Base-by-base conservation (phyloP, 2,329 filamentous ascomycete species). In the Drechslerella coelobrocha region DNA sequence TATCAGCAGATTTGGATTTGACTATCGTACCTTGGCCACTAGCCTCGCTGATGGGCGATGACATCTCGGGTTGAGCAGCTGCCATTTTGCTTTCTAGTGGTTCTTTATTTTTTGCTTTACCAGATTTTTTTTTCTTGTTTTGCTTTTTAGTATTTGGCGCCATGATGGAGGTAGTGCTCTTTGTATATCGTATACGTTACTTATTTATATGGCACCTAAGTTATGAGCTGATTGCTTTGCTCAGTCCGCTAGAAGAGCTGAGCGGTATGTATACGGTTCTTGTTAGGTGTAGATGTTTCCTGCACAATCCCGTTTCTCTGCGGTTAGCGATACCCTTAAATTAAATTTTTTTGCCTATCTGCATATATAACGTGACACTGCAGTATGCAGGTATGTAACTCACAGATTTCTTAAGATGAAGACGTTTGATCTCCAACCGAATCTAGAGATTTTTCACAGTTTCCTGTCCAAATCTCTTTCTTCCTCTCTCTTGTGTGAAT, bases 391-490 rank as follows among this genome's bases (percentile, higher is more conserved):
- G 31, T 56, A 24, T 21, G 34, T 37, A 37, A 41, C 23, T 39
- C 9, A 54, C 9, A 39, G 29, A 57, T 43, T 50, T 29, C 6
- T 26, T 17, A 41, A n/a, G 31, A 27, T 47, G 26, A 53, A 24
- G 34, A 48, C 14, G 34, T 47, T 24, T 21, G 27, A 37, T 41
- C n/a, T 17, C 17, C 12, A 39, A 10, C 34, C 34, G 34, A 39
- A 39, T 27, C 5, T 29, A 47, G 51, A 54, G 29, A 34, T 34
- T 48, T 60, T 59, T n/a, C n/a, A 55, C 62, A 68, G 62, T 68
- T 61, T 68, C 62, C 55, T 68, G 62, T 60, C 62, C 55, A 55
- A 63, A 59, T 52, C 55, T 55, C 51, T 12, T 26, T 9, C 21
- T 34, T 48, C 55, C 39, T n/a, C n/a, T n/a, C n/a, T n/a, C n/a